Base-by-base conservation (phyloP, 1,284 basidiomycete genomes). In the Puccinia sorghi region DNA sequence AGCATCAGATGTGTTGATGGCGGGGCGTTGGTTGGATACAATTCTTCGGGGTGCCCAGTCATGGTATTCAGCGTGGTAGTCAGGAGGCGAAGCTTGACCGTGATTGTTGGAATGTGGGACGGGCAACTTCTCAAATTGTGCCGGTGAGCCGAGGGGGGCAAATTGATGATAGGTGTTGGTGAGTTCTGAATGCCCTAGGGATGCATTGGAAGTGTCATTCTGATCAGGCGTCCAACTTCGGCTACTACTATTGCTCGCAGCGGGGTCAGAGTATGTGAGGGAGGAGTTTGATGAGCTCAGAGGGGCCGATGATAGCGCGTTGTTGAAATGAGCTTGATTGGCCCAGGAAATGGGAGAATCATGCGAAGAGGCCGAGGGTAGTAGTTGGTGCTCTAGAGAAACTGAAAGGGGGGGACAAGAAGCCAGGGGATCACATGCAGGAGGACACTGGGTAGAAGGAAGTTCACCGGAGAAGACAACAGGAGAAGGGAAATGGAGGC, bases 201-300 rank as follows among this genome's bases (percentile, higher is more conserved):
- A 12, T 25, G 37, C 37, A 25, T 72, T 54, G 9, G 54, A 37
- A 50, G 17, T 22, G 13, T 72, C 70, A 22, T 32, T n/a, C 52
- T 72, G 50, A 25, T 72, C 70, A 27, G 70, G 70, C n/a, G 70
- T 72, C 70, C 70, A 72, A 41, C 70, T 72, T 54, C 70, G 50
- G 56, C 70, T 72, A 27, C 70, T 72, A 46, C 70, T 72, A 27
- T 59, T 12, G 43, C 70, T 72, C 25, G 48, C 54, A 41, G 41
- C 27, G 41, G 52, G 70, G 43, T 72, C 50, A 25, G 70, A 72
- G 25, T 46, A 54, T 27, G 70, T 57, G 8, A 57, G 52, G 48
- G 66, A 54, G 48, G 52, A 56, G 70, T 57, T 57, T 39, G 70
- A 72, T 50, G 70, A 72, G 54, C 56, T 57, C 22, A 72, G 52